Evolutionary conservation across 768 basidiomycete species (phyloP), one percentile per base, ranked within the genome.

Genomic region (Mycena kentingensis): DNA sequence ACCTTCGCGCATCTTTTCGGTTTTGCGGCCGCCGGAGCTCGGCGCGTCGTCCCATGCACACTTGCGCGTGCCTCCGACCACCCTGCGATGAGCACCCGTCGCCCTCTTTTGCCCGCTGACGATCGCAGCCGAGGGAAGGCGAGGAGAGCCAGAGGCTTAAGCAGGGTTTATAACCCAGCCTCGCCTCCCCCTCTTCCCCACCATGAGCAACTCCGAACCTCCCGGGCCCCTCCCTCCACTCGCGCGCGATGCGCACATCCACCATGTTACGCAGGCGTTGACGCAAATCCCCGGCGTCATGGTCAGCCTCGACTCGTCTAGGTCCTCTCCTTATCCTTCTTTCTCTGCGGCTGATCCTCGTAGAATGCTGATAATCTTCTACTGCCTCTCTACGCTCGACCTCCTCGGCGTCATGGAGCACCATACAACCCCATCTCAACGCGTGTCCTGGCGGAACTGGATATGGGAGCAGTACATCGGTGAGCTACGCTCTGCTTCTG

Each of bases 281-380:
- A 71, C 75, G n/a, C 85, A 82, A 25, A 74, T 96, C n/a, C 92
- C 91, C 1, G 72, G 76, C 11, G 79, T 81, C 19, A 83, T 87
- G 57, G 79, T 81, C 43, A 80, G 85, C 39, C 66, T 83, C 43
- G 93, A 96, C 71, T 74, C 83, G 21, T 88, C 87, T 44, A 80
- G 89, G 93, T 90, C 5, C 36, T n/a, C 19, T 4, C 24, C 38
- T 55, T 52, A 35, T 10, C 16, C 19, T 26, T 34, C 5, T 43
- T 48, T 39, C 31, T 42, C 49, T 34, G 57, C 44, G 26, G 22
- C 51, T 46, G 37, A 38, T 19, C 39, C 49, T 28, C 27, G 36
- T 21, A 97, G 95, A 62, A 75, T 96, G 66, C 90, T 90, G 3
- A 67, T 97, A 46, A 84, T 79, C 13, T 98, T 93, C 72, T 99